Evolutionary conservation across 306 rosid species (phyloP), one percentile per base, ranked within the genome.

Genomic region (Carpinus fangiana): DNA sequence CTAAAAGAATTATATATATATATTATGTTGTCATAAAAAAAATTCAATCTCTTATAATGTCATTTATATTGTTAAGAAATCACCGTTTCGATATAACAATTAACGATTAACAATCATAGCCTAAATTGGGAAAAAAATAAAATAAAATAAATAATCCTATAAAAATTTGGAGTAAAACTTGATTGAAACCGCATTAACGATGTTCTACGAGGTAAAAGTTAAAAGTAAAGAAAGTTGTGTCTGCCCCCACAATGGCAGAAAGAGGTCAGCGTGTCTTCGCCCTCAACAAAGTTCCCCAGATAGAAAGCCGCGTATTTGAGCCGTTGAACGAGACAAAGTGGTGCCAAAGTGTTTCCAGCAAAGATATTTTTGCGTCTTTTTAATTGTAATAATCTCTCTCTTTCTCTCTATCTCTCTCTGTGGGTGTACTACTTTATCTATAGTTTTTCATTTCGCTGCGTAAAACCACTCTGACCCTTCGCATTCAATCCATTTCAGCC

Each of bases 301-400:
- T 2, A 31, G 54, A 77, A 73, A 78, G 75, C 76, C 82, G 81
- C 62, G 79, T 38, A 28, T 70, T 46, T 26, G 77, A 34, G 66
- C 12, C 60, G 75, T 76, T 56, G 80, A 55, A 76, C 74, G 48
- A 28, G 77, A 76, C 80, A 80, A 51, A 73, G 83, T 78, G 85
- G 85, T 82, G 78, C 80, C 87, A 72, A 65, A 75, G 73, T 59
- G 82, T 43, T 21, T 61, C 80, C 91, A 79, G 80, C 84, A 12
- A 62, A 59, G 82, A 83, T 48, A 62, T 80, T 20, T 65, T 59
- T 47, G 1, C 21, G 0, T 38, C 2, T 36, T 65, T 59, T 9
- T 51, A 1, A 18, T 16, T 7, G 2, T 51, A 10, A 66, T 48
- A 53, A 23, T 28, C 12, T 48, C 8, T 45, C 4, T 65, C 26